Evolutionary conservation across 306 rosid species (phyloP).

Genomic region (Cicer arietinum): DNA sequence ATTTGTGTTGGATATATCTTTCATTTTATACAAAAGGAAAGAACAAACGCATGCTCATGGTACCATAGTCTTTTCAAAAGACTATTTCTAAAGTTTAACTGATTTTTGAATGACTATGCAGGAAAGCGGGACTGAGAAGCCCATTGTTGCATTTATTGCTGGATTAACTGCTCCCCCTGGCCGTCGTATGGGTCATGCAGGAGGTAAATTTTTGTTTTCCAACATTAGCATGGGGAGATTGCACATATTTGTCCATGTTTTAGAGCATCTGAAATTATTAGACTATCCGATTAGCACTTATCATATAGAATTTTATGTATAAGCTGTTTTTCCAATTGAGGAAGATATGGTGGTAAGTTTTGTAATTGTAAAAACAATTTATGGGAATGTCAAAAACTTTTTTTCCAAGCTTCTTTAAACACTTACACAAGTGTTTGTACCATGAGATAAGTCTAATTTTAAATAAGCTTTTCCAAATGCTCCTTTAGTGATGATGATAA

Average conservation of each 20-base stretch:
- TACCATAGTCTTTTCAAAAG: constrained; percentile 15
- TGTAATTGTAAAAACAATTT: not conserved
- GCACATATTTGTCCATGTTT: not conserved
- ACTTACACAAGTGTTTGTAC: not conserved
- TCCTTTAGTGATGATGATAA: not conserved
- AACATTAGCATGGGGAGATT: not conserved
- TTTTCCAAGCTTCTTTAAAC: not conserved
- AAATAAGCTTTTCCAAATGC: not conserved
- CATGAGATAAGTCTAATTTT: not conserved
- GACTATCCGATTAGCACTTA: not conserved
- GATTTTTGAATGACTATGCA: constrained; percentile 48
- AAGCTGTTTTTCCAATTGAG: not conserved
- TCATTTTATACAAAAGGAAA: not conserved
- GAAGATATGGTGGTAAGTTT: not conserved
- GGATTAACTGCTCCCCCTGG: constrained; percentile 99
- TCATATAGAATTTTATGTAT: not conserved
- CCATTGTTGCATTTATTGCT: constrained; percentile 93
- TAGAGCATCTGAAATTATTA: not conserved
- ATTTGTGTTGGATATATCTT: constrained; percentile 3
- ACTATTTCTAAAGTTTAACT: constrained; percentile 7
- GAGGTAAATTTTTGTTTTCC: constrained; percentile 60
- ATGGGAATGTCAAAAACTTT: not conserved
- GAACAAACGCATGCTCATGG: not conserved
- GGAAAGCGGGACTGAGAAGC: constrained; percentile 99
- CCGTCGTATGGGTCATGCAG: constrained; percentile 99